These are phyloP conservation scores for Sanguinoderma infundibulare DNA, from an alignment of 1,284 basidiomycete species.

Conservation along the genomic window DNA sequence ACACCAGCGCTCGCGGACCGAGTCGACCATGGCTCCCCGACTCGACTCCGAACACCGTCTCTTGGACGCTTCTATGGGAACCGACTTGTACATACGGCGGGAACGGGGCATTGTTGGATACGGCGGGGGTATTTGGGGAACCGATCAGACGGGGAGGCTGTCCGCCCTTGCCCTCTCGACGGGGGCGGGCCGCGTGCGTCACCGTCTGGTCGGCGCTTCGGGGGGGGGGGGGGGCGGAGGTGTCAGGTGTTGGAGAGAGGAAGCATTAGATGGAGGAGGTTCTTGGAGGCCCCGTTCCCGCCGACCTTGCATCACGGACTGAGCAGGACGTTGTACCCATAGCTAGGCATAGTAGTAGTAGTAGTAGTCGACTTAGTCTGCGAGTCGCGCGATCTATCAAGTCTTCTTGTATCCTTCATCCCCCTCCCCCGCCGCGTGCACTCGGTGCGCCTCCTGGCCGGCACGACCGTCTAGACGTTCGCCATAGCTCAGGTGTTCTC, in stretches of 20 bases:
- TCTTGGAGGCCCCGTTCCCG: constrained; percentile 7
- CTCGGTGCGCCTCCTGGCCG: too few species aligned
- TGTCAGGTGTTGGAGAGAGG: not conserved
- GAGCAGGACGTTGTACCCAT: constrained; percentile 20
- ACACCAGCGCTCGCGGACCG: constrained; percentile 10
- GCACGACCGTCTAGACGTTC: not conserved
- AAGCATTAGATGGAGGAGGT: not conserved
- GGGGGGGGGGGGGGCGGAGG: constrained; percentile 2
- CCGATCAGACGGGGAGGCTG: constrained; percentile 13
- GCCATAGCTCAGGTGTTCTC: not conserved
- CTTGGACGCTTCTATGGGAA: constrained; percentile 18
- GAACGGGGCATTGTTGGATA: constrained; percentile 5
- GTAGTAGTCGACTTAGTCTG: constrained; percentile 20
- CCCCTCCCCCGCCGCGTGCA: not conserved
- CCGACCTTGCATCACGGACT: constrained; percentile 10
- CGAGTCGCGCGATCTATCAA: constrained; percentile 19
- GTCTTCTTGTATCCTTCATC: constrained; percentile 25
- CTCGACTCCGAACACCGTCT: constrained; percentile 4
- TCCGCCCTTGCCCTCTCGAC: constrained; percentile 14
- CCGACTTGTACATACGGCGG: constrained; percentile 17
- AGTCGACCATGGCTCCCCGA: constrained; percentile 10
- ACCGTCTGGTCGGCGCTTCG: constrained; percentile 5
- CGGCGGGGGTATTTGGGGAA: not conserved
- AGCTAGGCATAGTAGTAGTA: constrained; percentile 19
- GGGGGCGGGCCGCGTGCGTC: constrained; percentile 18